These are phyloP conservation scores for Cymbopogon citratus DNA, from an alignment of 176 grass and related monocot species.

Conservation along the genomic window DNA sequence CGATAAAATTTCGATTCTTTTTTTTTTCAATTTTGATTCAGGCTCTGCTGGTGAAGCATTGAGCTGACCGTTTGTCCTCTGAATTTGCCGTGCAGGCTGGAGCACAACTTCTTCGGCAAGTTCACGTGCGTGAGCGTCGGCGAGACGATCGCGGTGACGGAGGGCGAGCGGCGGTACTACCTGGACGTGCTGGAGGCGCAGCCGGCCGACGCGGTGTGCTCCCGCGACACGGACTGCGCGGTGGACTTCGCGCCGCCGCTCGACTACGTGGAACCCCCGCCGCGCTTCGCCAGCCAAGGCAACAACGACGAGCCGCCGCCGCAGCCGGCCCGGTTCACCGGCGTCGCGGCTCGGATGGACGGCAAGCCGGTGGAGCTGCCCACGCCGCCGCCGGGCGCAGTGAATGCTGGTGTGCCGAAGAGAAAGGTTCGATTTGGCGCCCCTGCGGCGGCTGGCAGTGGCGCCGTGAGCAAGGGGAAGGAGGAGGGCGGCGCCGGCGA, in stretches of 20 bases:
- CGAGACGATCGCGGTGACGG: conserved; percentile 67
- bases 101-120: conserved; percentile 48
- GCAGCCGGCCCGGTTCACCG: neutral
- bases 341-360: conserved; percentile 10
- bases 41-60: neutral
- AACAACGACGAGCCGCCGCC: neutral
- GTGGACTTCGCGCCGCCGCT: conserved; percentile 64
- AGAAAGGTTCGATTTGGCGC: neutral
- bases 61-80: no score
- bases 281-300: neutral
- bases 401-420: neutral
- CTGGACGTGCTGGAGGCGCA: conserved; percentile 62
- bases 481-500: neutral
- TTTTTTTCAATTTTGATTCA: neutral
- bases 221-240: conserved; percentile 66
- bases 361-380: conserved; percentile 9
- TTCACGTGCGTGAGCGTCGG: conserved; percentile 55
- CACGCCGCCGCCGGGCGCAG: neutral
- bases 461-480: neutral
- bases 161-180: conserved; percentile 44
- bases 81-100: conserved; percentile 31
- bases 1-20: neutral
- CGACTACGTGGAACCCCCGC: conserved; percentile 36
- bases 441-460: neutral
- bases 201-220: conserved; percentile 48